Evolutionary conservation across 148 eudicot genomes (phyloP).

Genomic region (Rhododendron kiyosumense): DNA sequence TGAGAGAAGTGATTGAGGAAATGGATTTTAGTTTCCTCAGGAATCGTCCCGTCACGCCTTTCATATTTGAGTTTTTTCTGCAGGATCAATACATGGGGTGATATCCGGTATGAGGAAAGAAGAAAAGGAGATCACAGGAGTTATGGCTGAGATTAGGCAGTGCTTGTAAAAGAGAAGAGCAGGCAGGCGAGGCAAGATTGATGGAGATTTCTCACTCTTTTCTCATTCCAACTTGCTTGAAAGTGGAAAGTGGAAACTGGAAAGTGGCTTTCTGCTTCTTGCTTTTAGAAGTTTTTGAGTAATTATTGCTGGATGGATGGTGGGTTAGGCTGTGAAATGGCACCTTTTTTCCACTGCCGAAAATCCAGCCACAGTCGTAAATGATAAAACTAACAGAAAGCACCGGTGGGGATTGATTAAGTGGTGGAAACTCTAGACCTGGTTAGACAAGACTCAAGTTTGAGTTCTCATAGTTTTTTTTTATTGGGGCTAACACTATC

Average conservation of each 20-base stretch:
- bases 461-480: background rate
- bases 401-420: too few species aligned
- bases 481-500: background rate
- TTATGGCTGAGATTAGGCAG: background rate
- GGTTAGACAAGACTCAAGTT: background rate
- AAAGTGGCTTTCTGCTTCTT: slow-evolving; percentile 1
- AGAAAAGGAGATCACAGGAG: background rate
- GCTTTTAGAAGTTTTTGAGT: slow-evolving; percentile 13
- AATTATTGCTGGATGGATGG: background rate
- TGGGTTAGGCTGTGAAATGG: slow-evolving; percentile 2
- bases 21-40: slow-evolving; percentile 26
- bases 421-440: too few species aligned
- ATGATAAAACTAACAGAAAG: background rate
- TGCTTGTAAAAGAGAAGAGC: background rate
- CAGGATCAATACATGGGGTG: background rate
- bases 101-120: background rate
- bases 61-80: slow-evolving; percentile 13
- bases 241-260: slow-evolving; percentile 11
- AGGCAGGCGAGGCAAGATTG: background rate
- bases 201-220: background rate
- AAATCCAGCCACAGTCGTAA: background rate
- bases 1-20: slow-evolving; percentile 20
- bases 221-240: background rate
- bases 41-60: slow-evolving; percentile 26
- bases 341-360: background rate